These are phyloP conservation scores for Nicotiana tabacum DNA, from an alignment of 257 asterid species.

Conservation along the genomic window DNA sequence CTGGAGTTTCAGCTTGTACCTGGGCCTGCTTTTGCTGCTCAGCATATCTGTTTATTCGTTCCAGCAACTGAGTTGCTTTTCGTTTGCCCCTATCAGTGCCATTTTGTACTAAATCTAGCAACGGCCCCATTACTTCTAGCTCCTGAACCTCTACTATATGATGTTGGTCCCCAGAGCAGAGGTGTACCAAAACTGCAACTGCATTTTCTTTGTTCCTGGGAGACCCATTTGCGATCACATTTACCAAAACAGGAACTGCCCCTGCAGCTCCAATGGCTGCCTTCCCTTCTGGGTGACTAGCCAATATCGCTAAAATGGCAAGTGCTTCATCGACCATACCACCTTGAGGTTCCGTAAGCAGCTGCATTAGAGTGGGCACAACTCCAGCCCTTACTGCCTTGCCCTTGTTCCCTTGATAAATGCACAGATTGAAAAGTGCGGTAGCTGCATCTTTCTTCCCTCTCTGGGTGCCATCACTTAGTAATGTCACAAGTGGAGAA, in stretches of 20 bases:
- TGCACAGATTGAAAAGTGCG: constrained; percentile 86
- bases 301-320: constrained; percentile 82
- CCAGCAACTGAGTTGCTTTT: constrained; percentile 79
- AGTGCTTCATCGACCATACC: constrained; percentile 87
- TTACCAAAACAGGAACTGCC: constrained; percentile 73
- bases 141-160: constrained; percentile 65
- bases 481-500: constrained; percentile 69
- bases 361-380: constrained; percentile 66
- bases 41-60: constrained; percentile 63
- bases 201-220: constrained; percentile 88
- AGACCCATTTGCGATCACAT: constrained; percentile 64
- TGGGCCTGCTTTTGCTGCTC: constrained; percentile 68
- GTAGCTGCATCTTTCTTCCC: constrained; percentile 97
- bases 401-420: constrained; percentile 93
- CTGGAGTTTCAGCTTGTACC: constrained; percentile 35
- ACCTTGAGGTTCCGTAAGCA: constrained; percentile 76
- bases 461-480: constrained; percentile 72
- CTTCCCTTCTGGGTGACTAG: constrained; percentile 84
- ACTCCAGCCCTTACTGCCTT: constrained; percentile 93
- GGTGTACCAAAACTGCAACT: constrained; percentile 84
- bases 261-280: constrained; percentile 72
- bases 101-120: constrained; percentile 59
- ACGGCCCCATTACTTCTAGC: constrained; percentile 62
- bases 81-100: constrained; percentile 91
- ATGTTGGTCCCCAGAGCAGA: constrained; percentile 71